Conservation (phyloP, 768 basidiomycete genomes). For the Panaeolus papilionaceus region DNA sequence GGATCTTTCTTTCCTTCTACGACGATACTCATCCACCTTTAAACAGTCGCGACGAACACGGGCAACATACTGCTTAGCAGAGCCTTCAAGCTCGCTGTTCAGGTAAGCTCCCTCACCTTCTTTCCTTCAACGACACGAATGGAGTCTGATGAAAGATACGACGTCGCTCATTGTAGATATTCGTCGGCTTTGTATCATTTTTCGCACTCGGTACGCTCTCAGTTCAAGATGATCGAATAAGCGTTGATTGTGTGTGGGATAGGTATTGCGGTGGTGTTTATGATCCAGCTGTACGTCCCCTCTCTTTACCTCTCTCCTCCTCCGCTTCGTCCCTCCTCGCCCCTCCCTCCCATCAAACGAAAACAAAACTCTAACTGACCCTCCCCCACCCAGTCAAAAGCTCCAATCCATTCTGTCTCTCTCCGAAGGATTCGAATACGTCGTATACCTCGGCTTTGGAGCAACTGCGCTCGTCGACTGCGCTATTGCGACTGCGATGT, state of each 20-base stretch:
- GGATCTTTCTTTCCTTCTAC: too few species aligned
- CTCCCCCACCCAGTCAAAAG: not conserved
- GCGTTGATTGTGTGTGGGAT: not conserved
- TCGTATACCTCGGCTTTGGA: slow-evolving; percentile 39
- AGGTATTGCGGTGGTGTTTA: slow-evolving; percentile 24
- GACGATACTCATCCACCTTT: too few species aligned
- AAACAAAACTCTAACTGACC: too few species aligned
- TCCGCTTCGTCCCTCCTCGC: not conserved
- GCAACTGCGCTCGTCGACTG: slow-evolving; percentile 36
- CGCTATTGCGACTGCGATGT: slow-evolving; percentile 38
- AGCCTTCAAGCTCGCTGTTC: slow-evolving; percentile 21
- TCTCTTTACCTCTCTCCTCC: not conserved
- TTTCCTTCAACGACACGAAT: too few species aligned
- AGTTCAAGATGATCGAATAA: not conserved
- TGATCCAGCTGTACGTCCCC: slow-evolving; percentile 28
- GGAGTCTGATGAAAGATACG: too few species aligned
- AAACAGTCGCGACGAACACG: slow-evolving; percentile 16
- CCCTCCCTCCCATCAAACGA: not conserved
- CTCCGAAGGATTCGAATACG: slow-evolving; percentile 29
- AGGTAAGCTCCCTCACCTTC: slow-evolving; percentile 18
- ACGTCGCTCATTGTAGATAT: slow-evolving; percentile 5
- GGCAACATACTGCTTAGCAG: slow-evolving; percentile 3
- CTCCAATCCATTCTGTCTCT: not conserved
- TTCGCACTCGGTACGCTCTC: slow-evolving; percentile 30
- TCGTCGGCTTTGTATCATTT: slow-evolving; percentile 29